Percentiles rank a stretch among this genome's conserved stretches.
Evolutionary conservation across 805 yeast species (phyloP).

Genomic region (Lachancea fermentati): DNA sequence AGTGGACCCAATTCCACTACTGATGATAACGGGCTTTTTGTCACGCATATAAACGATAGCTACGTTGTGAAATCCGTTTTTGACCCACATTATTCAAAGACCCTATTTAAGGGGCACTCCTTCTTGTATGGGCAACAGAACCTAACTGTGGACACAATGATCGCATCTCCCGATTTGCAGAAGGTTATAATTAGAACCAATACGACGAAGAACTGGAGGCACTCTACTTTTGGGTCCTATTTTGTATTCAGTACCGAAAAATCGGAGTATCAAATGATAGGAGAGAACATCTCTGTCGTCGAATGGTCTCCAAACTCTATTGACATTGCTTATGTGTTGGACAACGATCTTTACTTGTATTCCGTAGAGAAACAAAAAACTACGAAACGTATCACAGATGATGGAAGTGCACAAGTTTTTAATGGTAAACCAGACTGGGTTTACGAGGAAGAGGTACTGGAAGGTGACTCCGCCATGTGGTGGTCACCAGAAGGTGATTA

Average conservation of each 20-base stretch:
- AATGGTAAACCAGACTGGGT: conserved; percentile 95
- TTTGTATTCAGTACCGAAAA: conserved; percentile 37
- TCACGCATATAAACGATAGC: conserved; percentile 41
- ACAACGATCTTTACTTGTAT: conserved; percentile 63
- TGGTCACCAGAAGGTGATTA: conserved; percentile 77
- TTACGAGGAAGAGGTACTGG: conserved; percentile 83
- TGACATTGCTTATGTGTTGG: conserved; percentile 57
- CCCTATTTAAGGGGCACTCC: conserved; percentile 45
- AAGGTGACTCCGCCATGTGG: conserved; percentile 69
- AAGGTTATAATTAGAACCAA: conserved; percentile 57
- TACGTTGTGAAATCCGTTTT: conserved; percentile 50
- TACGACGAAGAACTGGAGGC: conserved; percentile 54
- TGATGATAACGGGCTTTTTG: conserved; percentile 63
- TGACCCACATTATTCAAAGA: conserved; percentile 35
- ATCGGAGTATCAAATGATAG: conserved; percentile 23
- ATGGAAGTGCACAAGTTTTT: conserved; percentile 66
- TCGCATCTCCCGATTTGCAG: conserved; percentile 62
- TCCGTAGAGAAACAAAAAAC: conserved; percentile 29
- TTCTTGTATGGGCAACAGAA: conserved; percentile 37
- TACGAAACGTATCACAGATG: conserved; percentile 51
- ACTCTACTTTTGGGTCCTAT: conserved; percentile 40
- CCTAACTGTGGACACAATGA: conserved; percentile 47
- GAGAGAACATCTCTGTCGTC: conserved; percentile 41
- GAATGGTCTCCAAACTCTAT: conserved; percentile 71
- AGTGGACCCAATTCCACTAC: conserved; percentile 41